A percentile compares a stretch with the other conserved stretches of the same genome.
phyloP scores from a whole-genome alignment of 148 eudicot genomes.

The Arbutus unedo region DNA sequence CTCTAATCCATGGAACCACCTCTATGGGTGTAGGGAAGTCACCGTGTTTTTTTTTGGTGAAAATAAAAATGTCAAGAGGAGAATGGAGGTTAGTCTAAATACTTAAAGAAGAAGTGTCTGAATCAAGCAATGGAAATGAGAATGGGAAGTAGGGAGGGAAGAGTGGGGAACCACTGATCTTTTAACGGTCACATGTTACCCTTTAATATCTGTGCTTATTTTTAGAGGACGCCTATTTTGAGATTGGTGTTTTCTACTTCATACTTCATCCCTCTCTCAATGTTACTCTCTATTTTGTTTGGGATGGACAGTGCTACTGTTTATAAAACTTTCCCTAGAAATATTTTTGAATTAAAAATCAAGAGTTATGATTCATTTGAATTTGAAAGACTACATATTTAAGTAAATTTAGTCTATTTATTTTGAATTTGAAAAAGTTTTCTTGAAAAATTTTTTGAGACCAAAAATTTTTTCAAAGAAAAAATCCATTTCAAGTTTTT shows the following conservation, averaged over 20 bases:
- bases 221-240: background rate
- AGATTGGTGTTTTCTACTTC: background rate
- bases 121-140: slow-evolving; percentile 17
- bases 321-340: too few species aligned
- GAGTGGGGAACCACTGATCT: slow-evolving; percentile 31
- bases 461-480: too few species aligned
- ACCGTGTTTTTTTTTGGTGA: background rate
- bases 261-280: too few species aligned
- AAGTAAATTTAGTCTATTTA: too few species aligned
- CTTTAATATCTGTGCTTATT: background rate
- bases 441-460: too few species aligned
- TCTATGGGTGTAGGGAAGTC: slow-evolving; percentile 8
- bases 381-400: too few species aligned
- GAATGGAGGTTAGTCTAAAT: background rate
- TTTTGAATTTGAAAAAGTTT: too few species aligned
- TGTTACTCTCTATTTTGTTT: too few species aligned
- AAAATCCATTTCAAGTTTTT: too few species aligned
- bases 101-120: background rate
- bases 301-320: too few species aligned
- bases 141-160: slow-evolving; percentile 45
- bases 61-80: background rate
- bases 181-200: slow-evolving; percentile 16
- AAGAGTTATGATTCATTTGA: too few species aligned
- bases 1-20: background rate
- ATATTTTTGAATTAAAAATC: too few species aligned